Evolutionary conservation across 805 yeast genomes (phyloP).

Genomic region (Saccharomycopsis babjevae): DNA sequence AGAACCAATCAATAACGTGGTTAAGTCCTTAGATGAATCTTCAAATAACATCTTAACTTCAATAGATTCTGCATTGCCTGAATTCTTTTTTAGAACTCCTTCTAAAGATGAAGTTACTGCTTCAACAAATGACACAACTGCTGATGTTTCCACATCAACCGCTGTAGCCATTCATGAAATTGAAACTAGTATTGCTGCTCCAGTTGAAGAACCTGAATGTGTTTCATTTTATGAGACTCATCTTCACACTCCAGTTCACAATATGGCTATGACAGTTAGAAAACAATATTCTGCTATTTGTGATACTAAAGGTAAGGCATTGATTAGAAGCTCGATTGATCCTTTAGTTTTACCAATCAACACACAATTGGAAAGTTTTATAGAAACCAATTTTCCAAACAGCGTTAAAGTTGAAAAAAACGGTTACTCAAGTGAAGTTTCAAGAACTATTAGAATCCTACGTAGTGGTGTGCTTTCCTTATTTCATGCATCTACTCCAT

Average conservation of each 20-base stretch:
- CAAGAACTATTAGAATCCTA: conserved; percentile 31
- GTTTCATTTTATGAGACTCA: conserved; percentile 4
- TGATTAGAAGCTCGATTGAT: conserved; percentile 52
- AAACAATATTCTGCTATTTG: conserved; percentile 25
- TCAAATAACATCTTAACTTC: background rate
- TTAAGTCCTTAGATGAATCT: conserved; percentile 1
- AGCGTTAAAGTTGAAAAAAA: conserved; percentile 33
- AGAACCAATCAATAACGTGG: conserved; percentile 1
- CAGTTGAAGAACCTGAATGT: background rate
- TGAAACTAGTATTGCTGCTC: background rate
- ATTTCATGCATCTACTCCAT: background rate
- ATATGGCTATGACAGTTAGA: conserved; percentile 2
- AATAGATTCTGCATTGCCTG: conserved; percentile 6
- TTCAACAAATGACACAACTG: background rate
- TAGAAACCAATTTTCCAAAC: conserved; percentile 38
- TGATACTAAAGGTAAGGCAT: conserved; percentile 52
- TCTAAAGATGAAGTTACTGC: background rate
- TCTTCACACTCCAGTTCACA: conserved; percentile 10
- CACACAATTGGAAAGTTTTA: conserved; percentile 36
- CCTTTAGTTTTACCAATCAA: conserved; percentile 56
- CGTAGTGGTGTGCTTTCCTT: background rate
- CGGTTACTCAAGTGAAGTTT: conserved; percentile 44
- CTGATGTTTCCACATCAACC: background rate
- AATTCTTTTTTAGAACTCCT: background rate
- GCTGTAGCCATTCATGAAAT: background rate